Evolutionary conservation across 176 grass and related monocot genomes (phyloP).

Genomic region (Hsuehochloa calcarea): DNA sequence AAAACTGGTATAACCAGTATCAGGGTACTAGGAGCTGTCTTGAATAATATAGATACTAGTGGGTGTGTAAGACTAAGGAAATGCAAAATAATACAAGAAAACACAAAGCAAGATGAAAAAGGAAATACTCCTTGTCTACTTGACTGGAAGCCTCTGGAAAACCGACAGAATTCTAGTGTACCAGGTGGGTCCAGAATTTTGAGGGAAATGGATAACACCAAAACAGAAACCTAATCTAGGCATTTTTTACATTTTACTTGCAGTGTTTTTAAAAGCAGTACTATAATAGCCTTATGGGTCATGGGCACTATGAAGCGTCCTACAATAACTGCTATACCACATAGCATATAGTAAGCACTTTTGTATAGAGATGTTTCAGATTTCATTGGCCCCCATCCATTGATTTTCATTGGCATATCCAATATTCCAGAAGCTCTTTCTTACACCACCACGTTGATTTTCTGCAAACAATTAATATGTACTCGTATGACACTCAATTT

Average conservation of each 20-base stretch:
- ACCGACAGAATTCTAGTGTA: not conserved
- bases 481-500: not conserved
- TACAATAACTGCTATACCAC: not conserved
- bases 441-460: not conserved
- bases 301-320: not conserved
- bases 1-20: not conserved
- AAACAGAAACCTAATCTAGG: not conserved
- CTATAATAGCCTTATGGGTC: not conserved
- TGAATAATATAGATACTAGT: conserved; percentile 7
- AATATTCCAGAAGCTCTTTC: not conserved
- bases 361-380: not conserved
- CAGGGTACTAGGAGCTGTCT: not conserved
- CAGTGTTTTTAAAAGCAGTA: not conserved
- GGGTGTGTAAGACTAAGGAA: not conserved
- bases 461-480: not conserved
- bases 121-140: not conserved
- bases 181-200: not conserved
- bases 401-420: not conserved
- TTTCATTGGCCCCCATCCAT: not conserved
- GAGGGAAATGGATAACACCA: not conserved
- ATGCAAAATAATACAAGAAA: not conserved
- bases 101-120: not conserved
- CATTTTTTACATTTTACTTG: not conserved
- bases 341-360: not conserved
- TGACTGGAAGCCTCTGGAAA: not conserved